Base-by-base conservation (phyloP, 1,284 basidiomycete genomes). In the Phylloporus sp. region DNA sequence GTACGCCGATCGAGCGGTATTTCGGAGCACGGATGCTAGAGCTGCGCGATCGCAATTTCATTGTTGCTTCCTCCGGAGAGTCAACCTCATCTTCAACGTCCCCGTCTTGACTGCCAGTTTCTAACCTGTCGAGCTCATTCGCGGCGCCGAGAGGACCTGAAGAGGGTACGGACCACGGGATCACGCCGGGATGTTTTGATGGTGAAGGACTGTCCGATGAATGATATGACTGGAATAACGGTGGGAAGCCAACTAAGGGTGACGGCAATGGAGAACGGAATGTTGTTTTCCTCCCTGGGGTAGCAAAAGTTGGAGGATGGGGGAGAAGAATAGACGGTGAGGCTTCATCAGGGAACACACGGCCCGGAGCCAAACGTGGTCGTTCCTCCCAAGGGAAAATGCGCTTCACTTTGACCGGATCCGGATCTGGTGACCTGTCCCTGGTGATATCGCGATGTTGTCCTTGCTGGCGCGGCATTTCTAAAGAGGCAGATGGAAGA, bases 331-430 rank as follows among this genome's bases (percentile, higher is more conserved):
- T 49, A n/a, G 84, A 84, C 6, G 88, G 86, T 15, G 83, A 79
- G 61, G 91, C 88, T 31, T 85, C 81, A 24, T 77, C 78, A n/a
- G 94, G 95, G 74, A 96, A 95, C 18, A 92, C 86, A 58, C 94
- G 87, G 22, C 84, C 82, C 12, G 93, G 89, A 61, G 82, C 72
- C 50, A 83, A 82, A 53, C 91, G 86, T 6, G 84, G 85, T 62
- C 84, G 85, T 61, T 87, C 84, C 75, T 98, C 96, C 96, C 96
- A 98, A 12, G 96, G 96, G 75, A 98, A 98, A n/a, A 98, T 82
- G 29, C 85, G 80, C 68, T 90, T 89, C 32, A 96, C 86, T 69
- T 92, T 92, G 32, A 77, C 79, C 22, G 81, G 84, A 73, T 96
- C 91, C 2, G 96, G 94, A 61, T 81, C 83, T 13, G 85, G 84